A percentile compares a stretch with the other conserved stretches of the same genome.
phyloP scores from a whole-genome alignment of 2,329 filamentous ascomycete genomes.

The Phaeomoniella chlamydospora region DNA sequence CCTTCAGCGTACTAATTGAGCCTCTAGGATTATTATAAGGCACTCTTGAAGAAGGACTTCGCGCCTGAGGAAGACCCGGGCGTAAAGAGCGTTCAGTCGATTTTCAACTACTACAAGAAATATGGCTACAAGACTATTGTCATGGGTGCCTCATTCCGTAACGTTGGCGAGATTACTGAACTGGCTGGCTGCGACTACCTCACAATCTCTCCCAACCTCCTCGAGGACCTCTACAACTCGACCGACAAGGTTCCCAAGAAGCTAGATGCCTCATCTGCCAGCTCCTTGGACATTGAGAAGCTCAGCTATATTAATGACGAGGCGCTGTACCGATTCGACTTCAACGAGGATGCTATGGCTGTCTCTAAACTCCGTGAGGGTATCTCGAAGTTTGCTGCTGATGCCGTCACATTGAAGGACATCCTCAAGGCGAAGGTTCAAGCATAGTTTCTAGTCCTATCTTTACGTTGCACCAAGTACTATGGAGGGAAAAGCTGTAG shows the following conservation, averaged over 20 bases:
- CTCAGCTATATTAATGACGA: constrained; percentile 84
- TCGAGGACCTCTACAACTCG: constrained; percentile 88
- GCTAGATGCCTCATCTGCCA: constrained; percentile 58
- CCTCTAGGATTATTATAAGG: constrained; percentile 99
- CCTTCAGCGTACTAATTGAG: too few relatives aligned
- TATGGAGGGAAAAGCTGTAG: too few relatives aligned
- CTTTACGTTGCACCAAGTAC: too few relatives aligned
- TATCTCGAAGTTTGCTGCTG: constrained; percentile 98
- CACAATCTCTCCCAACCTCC: constrained; percentile 89
- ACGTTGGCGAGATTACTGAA: constrained; percentile 91
- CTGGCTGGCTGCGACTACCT: constrained; percentile 97
- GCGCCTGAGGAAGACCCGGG: constrained; percentile 80
- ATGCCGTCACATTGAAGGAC: constrained; percentile 84
- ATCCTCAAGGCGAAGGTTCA: constrained; percentile 79
- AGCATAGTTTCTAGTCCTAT: too few relatives aligned
- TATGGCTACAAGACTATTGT: constrained; percentile 97
- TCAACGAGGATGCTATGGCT: constrained; percentile 99
- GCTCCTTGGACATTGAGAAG: constrained; percentile 64
- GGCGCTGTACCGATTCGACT: constrained; percentile 87
- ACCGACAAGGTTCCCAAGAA: constrained; percentile 74
- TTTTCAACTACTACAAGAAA: constrained; percentile 99
- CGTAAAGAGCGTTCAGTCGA: constrained; percentile 81
- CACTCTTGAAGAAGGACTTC: constrained; percentile 86
- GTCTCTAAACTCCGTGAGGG: constrained; percentile 98
- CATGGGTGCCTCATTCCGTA: constrained; percentile 99